A percentile compares a stretch with the other conserved stretches of the same genome.
Evolutionary conservation across 2,329 filamentous ascomycete species (phyloP).

Genomic region (Lasiodiplodia theobromae): DNA sequence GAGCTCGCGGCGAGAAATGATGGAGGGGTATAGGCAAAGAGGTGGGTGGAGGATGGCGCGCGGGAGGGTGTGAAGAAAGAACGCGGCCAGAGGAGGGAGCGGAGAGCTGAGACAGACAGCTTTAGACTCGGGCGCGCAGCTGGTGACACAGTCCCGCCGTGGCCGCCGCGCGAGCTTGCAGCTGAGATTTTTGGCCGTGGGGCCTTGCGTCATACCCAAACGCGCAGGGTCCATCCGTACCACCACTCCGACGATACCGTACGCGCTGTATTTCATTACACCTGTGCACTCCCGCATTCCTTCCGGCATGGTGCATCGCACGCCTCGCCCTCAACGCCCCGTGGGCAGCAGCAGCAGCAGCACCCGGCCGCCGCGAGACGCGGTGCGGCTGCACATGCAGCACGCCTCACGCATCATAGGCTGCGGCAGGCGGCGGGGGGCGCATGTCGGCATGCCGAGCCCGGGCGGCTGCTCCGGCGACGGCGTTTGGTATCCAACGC

Average conservation of each 20-base stretch:
- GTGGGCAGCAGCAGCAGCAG: background rate
- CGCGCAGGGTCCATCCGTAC: slow-evolving; percentile 3
- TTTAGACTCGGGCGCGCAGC: slow-evolving; percentile 22
- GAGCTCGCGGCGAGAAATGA: slow-evolving; percentile 2
- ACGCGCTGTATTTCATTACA: background rate
- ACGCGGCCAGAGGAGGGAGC: background rate
- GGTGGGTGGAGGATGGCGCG: background rate
- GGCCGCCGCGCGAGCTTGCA: slow-evolving; percentile 15
- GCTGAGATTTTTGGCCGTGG: slow-evolving; percentile 25
- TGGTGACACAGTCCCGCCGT: slow-evolving; percentile 13
- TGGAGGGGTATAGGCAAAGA: background rate
- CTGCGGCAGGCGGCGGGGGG: slow-evolving; percentile 15
- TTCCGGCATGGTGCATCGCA: background rate
- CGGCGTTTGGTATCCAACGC: background rate
- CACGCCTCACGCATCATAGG: background rate
- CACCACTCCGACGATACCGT: slow-evolving; percentile 4
- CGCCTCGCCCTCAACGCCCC: background rate
- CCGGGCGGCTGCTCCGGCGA: slow-evolving; percentile 16
- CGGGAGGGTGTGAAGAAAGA: background rate
- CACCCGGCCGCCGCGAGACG: background rate
- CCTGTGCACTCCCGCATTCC: background rate
- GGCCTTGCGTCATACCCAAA: slow-evolving; percentile 17
- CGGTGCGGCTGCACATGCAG: background rate
- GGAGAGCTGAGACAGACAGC: slow-evolving; percentile 19
- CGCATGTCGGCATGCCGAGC: slow-evolving; percentile 23